Evolutionary conservation across 805 yeast species (phyloP).

Genomic region (Ogataea salicorniae): DNA sequence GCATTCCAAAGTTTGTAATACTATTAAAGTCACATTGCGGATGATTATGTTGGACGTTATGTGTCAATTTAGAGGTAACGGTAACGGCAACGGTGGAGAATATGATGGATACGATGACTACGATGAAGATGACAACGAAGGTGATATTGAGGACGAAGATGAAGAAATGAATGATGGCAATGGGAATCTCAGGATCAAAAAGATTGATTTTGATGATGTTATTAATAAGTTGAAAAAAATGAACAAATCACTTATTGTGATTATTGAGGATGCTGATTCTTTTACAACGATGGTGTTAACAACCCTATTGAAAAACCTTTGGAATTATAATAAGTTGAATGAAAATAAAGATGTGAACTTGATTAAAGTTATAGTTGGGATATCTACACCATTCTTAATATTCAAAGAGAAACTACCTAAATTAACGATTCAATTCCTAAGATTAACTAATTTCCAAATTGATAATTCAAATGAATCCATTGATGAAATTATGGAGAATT

Average conservation of each 20-base stretch:
- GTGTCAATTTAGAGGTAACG: background rate
- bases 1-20: constrained; percentile 34
- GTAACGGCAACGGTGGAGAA: constrained; percentile 1
- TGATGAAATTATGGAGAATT: constrained; percentile 27
- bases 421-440: constrained; percentile 17
- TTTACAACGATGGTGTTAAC: constrained; percentile 23
- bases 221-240: constrained; percentile 12
- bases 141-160: constrained; percentile 12
- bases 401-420: constrained; percentile 31
- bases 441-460: constrained; percentile 23
- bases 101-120: background rate
- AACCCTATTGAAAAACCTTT: constrained; percentile 20
- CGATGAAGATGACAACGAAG: constrained; percentile 4
- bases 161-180: constrained; percentile 11
- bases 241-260: constrained; percentile 17
- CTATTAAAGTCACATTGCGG: constrained; percentile 32
- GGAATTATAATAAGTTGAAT: constrained; percentile 17
- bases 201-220: constrained; percentile 23
- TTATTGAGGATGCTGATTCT: constrained; percentile 34
- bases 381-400: constrained; percentile 31
- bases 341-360: background rate
- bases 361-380: constrained; percentile 27
- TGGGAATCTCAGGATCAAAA: constrained; percentile 5
- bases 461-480: constrained; percentile 30
- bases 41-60: constrained; percentile 28